Conservation (phyloP, 2,329 filamentous ascomycete genomes). For the Aciculosporium take region DNA sequence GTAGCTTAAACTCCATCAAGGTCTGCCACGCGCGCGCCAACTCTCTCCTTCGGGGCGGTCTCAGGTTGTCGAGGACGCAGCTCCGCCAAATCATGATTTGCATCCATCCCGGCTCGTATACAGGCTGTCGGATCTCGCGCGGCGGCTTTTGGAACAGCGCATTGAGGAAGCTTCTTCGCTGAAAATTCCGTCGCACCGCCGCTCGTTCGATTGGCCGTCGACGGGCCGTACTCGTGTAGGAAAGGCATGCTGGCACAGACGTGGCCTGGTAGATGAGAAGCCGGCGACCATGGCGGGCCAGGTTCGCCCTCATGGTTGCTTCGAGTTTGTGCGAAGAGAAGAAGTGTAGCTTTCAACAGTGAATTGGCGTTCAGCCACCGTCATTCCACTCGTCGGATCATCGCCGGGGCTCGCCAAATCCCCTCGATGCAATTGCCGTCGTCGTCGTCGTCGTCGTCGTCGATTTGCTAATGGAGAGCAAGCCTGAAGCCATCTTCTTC, state of each 20-base stretch:
- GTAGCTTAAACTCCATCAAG: slow-evolving; percentile 45
- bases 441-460: too few species aligned
- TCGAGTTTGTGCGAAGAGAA: slow-evolving; percentile 13
- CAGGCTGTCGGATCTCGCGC: slow-evolving; percentile 43
- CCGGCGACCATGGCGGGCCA: slow-evolving; percentile 30
- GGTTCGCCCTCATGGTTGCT: slow-evolving; percentile 29
- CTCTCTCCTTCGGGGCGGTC: slow-evolving; percentile 48
- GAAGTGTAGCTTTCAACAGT: background rate
- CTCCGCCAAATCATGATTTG: slow-evolving; percentile 55
- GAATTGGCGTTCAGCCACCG: background rate
- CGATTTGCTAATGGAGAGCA: background rate
- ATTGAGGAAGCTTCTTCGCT: slow-evolving; percentile 41
- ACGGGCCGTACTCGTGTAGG: slow-evolving; percentile 16
- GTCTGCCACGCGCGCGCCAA: slow-evolving; percentile 49
- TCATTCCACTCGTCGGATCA: background rate
- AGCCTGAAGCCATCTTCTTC: background rate
- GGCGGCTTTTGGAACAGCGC: slow-evolving; percentile 46
- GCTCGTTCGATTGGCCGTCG: slow-evolving; percentile 14
- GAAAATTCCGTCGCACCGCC: slow-evolving; percentile 10
- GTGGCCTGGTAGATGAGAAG: slow-evolving; percentile 20
- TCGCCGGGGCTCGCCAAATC: background rate
- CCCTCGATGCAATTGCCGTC: background rate
- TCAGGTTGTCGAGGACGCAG: slow-evolving; percentile 45
- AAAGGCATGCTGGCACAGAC: slow-evolving; percentile 19
- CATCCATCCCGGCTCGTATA: slow-evolving; percentile 57